Evolutionary conservation across 208 protist species (phyloP), one percentile per base, ranked within the genome.

Genomic region (Acanthamoeba castellanii): DNA sequence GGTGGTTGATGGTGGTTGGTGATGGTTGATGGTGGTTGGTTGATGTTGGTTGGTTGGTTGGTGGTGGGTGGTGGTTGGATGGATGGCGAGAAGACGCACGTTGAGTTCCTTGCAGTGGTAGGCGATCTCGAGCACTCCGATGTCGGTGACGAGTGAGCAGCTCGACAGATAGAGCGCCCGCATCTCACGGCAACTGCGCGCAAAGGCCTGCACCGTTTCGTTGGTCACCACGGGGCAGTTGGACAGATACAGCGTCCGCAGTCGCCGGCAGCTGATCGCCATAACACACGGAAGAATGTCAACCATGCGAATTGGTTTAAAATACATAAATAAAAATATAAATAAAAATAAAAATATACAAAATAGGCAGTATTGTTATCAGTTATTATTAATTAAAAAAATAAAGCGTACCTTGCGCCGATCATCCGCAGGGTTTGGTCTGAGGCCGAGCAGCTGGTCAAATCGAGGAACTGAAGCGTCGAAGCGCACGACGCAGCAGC

Each of bases 31-130:
- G 37, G 37, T 42, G 37, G 37, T 42, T n/a, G n/a, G n/a, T n/a
- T n/a, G n/a, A n/a, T n/a, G n/a, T n/a, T n/a, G n/a, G n/a, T n/a
- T n/a, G n/a, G n/a, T n/a, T n/a, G n/a, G 37, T 1, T 42, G 37
- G 37, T 42, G 37, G 37, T 42, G 37, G 37, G 37, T 42, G 37
- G 37, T 42, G 37, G 37, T 42, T 1, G 37, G 37, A 7, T 1
- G 37, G 37, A n/a, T 37, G n/a, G n/a, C 8, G 20, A 25, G n/a
- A 14, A 18, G 7, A 82, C 20, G 27, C n/a, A 85, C 76, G 76
- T 85, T 85, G 34, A 85, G 76, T 50, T 85, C 76, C 30, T 85
- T 85, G 47, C 76, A 85, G 45, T 85, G 13, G 76, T 85, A 25
- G 22, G 45, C 76, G 34, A 85, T 85, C 11, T 85, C 76, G 47